Conservation (phyloP, 306 rosid species). For the Cicer yamashitae region DNA sequence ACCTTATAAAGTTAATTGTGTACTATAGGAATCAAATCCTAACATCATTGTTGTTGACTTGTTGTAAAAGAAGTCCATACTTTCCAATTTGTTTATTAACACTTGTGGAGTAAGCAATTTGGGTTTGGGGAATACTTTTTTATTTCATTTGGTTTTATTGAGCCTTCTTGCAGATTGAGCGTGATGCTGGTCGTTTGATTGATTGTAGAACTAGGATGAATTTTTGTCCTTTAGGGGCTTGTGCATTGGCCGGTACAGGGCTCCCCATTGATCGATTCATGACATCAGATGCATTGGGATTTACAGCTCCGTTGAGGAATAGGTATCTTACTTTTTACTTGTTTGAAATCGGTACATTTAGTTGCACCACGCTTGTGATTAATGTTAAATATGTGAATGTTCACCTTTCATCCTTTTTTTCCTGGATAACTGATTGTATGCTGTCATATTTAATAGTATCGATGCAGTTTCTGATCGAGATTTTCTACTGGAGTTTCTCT, state of each 20-base stretch:
- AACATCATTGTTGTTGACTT: conserved; percentile 3
- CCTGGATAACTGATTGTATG: conserved; percentile 31
- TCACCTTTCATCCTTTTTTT: conserved; percentile 16
- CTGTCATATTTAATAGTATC: conserved; percentile 59
- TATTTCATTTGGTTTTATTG: background rate
- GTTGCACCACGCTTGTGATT: conserved; percentile 4
- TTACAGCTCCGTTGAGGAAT: conserved; percentile 90
- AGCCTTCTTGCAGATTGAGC: conserved; percentile 77
- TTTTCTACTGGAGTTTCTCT: conserved; percentile 85
- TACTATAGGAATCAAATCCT: background rate
- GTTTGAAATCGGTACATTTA: conserved; percentile 1
- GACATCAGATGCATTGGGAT: conserved; percentile 85
- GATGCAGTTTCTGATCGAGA: conserved; percentile 99
- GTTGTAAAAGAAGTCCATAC: background rate
- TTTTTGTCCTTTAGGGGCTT: conserved; percentile 89
- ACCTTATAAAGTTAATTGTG: background rate
- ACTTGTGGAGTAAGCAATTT: background rate
- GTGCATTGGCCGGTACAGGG: conserved; percentile 99
- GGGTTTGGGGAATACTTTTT: conserved; percentile 3
- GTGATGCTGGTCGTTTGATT: conserved; percentile 82
- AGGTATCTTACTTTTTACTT: conserved; percentile 60
- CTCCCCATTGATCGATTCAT: conserved; percentile 97
- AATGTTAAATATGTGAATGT: background rate
- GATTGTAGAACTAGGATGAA: conserved; percentile 92
- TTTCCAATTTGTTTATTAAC: background rate